These are phyloP conservation scores for Globisporangium uncinulatum DNA, from an alignment of 352 stramenopile genomes.

Conservation along the genomic window DNA sequence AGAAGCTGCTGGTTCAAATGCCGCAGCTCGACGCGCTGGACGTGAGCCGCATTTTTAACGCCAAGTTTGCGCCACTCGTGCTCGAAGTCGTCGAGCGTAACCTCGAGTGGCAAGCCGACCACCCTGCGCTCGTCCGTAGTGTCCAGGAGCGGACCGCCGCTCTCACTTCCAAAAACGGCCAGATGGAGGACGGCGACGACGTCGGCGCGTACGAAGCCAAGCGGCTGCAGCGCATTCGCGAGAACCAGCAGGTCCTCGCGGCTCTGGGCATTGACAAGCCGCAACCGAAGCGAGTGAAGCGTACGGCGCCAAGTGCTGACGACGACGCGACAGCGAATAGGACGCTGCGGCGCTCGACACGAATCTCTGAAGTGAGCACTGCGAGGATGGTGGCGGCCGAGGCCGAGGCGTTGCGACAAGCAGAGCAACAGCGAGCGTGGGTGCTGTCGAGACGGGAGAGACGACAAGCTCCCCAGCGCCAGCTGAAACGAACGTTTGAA, in stretches of 20 bases:
- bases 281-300: conserved; percentile 1
- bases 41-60: not conserved
- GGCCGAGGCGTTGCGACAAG: not conserved
- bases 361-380: conserved; percentile 5
- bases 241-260: conserved; percentile 39
- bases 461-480: not conserved
- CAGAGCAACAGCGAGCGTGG: not conserved
- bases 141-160: not conserved
- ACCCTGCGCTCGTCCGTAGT: not conserved
- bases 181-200: not conserved
- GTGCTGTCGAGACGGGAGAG: not conserved
- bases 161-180: not conserved
- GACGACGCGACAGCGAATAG: conserved; percentile 4
- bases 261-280: conserved; percentile 27
- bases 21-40: conserved; percentile 2
- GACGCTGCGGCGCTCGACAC: conserved; percentile 17
- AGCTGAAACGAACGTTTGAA: too few relatives aligned
- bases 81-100: not conserved
- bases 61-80: not conserved
- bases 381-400: not conserved
- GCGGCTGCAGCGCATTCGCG: conserved; percentile 41
- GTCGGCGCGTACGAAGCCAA: conserved; percentile 58
- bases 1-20: not conserved
- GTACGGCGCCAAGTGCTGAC: not conserved
- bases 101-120: not conserved